Evolutionary conservation across 768 basidiomycete genomes (phyloP), one percentile per base, ranked within the genome.

Genomic region (Hygrocybe coccinea): DNA sequence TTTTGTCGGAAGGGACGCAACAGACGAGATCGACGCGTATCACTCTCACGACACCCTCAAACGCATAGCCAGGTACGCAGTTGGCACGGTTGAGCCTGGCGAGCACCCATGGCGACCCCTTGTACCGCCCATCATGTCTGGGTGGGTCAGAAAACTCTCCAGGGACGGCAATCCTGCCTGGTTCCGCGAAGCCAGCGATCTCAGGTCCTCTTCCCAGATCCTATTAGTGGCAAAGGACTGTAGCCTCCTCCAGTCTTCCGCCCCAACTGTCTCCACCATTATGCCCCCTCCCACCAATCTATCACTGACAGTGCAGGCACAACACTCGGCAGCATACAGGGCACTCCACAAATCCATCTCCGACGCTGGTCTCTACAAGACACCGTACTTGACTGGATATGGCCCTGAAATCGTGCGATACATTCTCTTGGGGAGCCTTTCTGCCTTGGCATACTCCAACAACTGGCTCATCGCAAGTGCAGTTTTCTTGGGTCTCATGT

Each of bases 1-100:
- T 72, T 97, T 94, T 64, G 85, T 97, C 39, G 97, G 95, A 2
- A 81, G 95, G 54, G 95, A 99, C 67, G 95, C 95, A 0, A 82
- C 91, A 0, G 89, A 95, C 73, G 97, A 99, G 69, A 89, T 98
- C 34, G 82, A 91, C 59, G 95, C 93, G 19, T 97, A 89, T 72
- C 97, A 99, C 67, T 76, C 77, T 6, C 78, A 82, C 36, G 69
- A 78, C 45, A 83, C 79, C 48, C 74, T 84, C 52, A 69, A 72
- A 9, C 74, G 80, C 55, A 77, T 94, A 59, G 68, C 75, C 17
- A 76, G 75, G 11, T 95, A 85, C 65, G 79, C 81, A 51, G 74
- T 94, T 21, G 95, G 87, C 22, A 76, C 75, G 21, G 84, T 95
- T 24, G 76, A 84, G 54, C 76, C 77, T n/a, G 69, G 73, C 14